phyloP scores from a whole-genome alignment of 441 rosid genomes.

The Geranium incanum region DNA sequence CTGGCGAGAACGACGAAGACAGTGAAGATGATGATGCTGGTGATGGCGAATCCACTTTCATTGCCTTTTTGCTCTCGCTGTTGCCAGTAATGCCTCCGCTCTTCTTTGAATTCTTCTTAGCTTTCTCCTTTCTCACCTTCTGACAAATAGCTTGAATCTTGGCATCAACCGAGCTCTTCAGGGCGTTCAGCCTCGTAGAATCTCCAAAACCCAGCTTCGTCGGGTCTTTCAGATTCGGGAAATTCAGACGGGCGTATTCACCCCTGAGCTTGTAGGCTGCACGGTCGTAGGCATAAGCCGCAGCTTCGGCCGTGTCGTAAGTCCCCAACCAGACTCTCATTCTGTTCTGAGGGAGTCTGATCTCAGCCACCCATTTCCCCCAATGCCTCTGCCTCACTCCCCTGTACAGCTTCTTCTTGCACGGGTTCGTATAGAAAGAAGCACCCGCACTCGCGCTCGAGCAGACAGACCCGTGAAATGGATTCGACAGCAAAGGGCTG shows the following conservation, averaged over 20 bases:
- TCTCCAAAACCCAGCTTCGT: constrained; percentile 51
- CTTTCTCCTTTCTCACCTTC: constrained; percentile 57
- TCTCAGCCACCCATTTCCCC: constrained; percentile 88
- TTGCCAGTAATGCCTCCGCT: constrained; percentile 8
- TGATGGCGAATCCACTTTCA: constrained; percentile 18
- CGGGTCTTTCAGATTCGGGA: constrained; percentile 65
- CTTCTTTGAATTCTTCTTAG: constrained; percentile 46
- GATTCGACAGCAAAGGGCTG: constrained; percentile 16
- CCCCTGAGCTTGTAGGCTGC: constrained; percentile 94
- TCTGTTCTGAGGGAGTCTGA: constrained; percentile 68
- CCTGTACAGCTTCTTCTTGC: constrained; percentile 74
- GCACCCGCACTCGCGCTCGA: constrained; percentile 9
- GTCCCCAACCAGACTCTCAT: constrained; percentile 74
- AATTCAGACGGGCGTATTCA: constrained; percentile 82
- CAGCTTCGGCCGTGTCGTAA: constrained; percentile 58
- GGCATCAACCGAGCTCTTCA: constrained; percentile 64
- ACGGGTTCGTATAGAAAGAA: constrained; percentile 24
- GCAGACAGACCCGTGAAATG: constrained; percentile 24
- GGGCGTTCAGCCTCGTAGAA: constrained; percentile 39
- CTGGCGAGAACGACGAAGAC: constrained; percentile 26
- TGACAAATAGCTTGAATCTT: constrained; percentile 85
- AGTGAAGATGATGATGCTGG: constrained; percentile 34
- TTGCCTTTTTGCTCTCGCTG: constrained; percentile 14
- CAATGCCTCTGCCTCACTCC: constrained; percentile 81
- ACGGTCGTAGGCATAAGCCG: constrained; percentile 82